These are phyloP conservation scores for Nemania sp. DNA, from an alignment of 2,329 filamentous ascomycete genomes.

Conservation along the genomic window DNA sequence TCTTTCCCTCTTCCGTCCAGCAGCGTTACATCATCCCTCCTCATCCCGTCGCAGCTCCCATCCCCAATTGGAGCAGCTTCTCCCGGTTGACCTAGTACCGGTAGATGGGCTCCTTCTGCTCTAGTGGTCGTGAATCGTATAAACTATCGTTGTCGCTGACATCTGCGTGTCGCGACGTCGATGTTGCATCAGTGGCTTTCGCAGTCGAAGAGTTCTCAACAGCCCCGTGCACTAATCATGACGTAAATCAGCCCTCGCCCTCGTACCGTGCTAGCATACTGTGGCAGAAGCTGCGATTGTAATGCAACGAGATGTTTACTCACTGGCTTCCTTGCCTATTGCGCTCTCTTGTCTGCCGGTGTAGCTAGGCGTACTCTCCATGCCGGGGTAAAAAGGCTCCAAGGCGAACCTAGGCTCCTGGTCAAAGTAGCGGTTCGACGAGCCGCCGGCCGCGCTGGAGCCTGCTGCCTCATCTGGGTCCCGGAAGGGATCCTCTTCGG, in stretches of 20 bases:
- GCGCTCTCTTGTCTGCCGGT: constrained; percentile 48
- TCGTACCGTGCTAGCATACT: background rate
- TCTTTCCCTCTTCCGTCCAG: background rate
- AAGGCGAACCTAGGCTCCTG: constrained; percentile 38
- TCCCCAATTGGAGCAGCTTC: background rate
- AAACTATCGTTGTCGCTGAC: constrained; percentile 43
- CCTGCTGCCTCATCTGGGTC: constrained; percentile 39
- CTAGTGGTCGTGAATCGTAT: constrained; percentile 44
- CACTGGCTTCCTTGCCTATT: constrained; percentile 45
- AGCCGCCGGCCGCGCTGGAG: constrained; percentile 31
- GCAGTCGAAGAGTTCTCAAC: constrained; percentile 27
- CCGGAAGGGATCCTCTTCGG: constrained; percentile 43
- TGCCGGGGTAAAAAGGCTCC: constrained; percentile 45
- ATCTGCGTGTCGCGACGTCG: constrained; percentile 4
- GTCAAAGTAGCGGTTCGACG: constrained; percentile 30
- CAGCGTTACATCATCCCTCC: background rate
- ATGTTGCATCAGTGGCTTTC: constrained; percentile 13
- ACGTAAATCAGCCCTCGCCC: constrained; percentile 2
- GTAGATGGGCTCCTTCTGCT: constrained; percentile 45
- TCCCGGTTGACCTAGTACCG: constrained; percentile 36
- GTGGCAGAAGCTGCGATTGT: too few species aligned
- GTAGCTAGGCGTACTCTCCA: constrained; percentile 43
- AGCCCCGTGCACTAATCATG: constrained; percentile 45
- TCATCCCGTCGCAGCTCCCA: background rate
- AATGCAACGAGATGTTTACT: constrained; percentile 4